These are phyloP conservation scores for Crucibulum parvulum DNA, from an alignment of 1,284 basidiomycete species.

Conservation along the genomic window DNA sequence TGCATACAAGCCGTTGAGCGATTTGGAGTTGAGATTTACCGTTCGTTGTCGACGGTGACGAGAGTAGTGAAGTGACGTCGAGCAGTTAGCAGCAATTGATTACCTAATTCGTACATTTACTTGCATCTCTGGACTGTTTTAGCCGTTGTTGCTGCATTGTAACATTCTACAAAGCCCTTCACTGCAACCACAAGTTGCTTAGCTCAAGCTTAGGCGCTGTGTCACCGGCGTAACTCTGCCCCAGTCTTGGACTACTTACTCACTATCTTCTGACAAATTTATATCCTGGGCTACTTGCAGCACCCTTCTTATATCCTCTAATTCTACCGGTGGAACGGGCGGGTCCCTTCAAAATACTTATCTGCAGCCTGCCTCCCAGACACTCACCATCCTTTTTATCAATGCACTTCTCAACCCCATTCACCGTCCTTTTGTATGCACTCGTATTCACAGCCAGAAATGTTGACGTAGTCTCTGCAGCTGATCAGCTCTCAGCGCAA, in stretches of 20 bases:
- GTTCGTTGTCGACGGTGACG: background rate
- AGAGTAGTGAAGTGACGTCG: background rate
- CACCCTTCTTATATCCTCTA: no score
- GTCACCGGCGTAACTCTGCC: no score
- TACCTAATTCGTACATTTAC: background rate
- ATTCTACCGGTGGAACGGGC: no score
- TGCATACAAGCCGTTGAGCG: background rate
- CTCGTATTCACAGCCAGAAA: conserved; percentile 9
- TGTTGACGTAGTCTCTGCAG: conserved; percentile 14
- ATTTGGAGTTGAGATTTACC: background rate
- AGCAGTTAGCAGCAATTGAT: no score
- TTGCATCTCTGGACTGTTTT: no score
- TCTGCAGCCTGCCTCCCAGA: background rate
- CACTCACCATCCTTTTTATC: background rate
- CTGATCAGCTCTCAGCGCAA: conserved; percentile 35
- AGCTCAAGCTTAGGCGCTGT: no score
- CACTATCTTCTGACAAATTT: no score
- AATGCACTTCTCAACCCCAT: background rate
- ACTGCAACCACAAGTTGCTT: background rate
- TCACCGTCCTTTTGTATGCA: conserved; percentile 12
- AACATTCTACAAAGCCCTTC: background rate
- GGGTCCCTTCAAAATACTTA: background rate
- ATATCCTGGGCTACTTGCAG: no score
- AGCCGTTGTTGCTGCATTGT: no score
- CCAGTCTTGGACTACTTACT: no score